phyloP scores from a whole-genome alignment of 129 eudicot species.

The Arctium lappa region DNA sequence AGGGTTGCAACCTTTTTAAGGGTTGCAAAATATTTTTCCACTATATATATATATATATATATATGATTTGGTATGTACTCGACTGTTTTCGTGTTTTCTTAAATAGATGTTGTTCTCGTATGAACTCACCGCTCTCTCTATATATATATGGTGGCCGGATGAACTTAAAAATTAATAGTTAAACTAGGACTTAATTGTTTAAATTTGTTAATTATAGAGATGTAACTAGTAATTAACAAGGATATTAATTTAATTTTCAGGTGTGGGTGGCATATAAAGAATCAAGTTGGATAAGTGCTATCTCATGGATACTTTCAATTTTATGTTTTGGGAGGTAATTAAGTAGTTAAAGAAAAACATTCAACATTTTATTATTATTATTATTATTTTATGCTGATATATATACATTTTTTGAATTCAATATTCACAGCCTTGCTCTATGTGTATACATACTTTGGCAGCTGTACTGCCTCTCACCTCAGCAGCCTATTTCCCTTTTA shows the following conservation, averaged over 20 bases:
- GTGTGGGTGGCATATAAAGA: constrained; percentile 73
- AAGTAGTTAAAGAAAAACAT: neutral
- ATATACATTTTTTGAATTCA: neutral
- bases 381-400: neutral
- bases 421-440: constrained; percentile 41
- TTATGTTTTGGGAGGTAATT: constrained; percentile 46
- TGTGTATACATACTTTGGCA: constrained; percentile 52
- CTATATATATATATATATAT: too few relatives aligned
- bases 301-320: constrained; percentile 48
- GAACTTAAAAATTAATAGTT: too few relatives aligned
- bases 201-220: neutral
- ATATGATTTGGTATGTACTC: too few relatives aligned
- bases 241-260: constrained; percentile 33
- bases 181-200: too few relatives aligned
- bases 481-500: constrained; percentile 49
- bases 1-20: too few relatives aligned
- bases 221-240: neutral
- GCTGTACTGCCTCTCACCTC: constrained; percentile 40
- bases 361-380: neutral
- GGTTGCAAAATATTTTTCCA: too few relatives aligned
- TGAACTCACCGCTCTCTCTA: too few relatives aligned
- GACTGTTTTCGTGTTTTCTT: too few relatives aligned
- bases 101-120: too few relatives aligned
- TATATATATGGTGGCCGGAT: too few relatives aligned
- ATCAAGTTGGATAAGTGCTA: constrained; percentile 41